Conservation (phyloP, 1,284 basidiomycete species). For the Xanthoconium separans region DNA sequence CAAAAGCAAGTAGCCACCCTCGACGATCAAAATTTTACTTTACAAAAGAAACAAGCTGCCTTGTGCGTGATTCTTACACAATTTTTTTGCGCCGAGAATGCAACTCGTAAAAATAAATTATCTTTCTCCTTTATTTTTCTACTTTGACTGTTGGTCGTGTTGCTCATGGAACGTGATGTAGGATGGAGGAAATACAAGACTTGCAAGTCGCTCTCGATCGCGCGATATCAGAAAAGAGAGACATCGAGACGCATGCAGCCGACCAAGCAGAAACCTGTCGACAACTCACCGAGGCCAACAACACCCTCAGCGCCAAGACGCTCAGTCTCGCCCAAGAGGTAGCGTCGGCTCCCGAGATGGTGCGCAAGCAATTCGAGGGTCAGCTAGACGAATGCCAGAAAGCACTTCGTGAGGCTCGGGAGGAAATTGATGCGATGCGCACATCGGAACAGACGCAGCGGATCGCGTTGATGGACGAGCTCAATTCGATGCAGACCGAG, state of each 20-base stretch:
- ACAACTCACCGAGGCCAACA: conserved; percentile 76
- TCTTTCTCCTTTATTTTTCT: background rate
- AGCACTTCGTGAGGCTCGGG: conserved; percentile 46
- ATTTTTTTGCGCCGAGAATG: background rate
- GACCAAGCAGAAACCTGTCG: conserved; percentile 70
- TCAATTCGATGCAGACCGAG: conserved; percentile 76
- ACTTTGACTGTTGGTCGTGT: conserved; percentile 6
- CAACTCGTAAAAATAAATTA: background rate
- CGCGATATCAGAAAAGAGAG: conserved; percentile 58
- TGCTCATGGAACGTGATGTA: conserved; percentile 30
- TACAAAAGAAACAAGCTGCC: conserved; percentile 50
- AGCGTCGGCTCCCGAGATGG: conserved; percentile 55
- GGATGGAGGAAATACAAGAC: conserved; percentile 67
- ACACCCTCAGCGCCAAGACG: conserved; percentile 67
- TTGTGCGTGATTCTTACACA: conserved; percentile 46
- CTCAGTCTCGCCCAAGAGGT: conserved; percentile 77
- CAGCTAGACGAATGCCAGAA: conserved; percentile 48
- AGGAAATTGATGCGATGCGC: conserved; percentile 58
- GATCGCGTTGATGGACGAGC: conserved; percentile 72
- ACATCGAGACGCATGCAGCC: conserved; percentile 67
- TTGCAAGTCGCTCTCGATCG: conserved; percentile 64
- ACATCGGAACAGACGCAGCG: conserved; percentile 67
- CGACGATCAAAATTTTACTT: conserved; percentile 66
- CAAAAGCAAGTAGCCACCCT: conserved; percentile 80
- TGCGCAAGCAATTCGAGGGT: conserved; percentile 56